Evolutionary conservation across 192 early-diverging fungal genomes (phyloP), one percentile per base, ranked within the genome.

Genomic region (Pilaira anomala): DNA sequence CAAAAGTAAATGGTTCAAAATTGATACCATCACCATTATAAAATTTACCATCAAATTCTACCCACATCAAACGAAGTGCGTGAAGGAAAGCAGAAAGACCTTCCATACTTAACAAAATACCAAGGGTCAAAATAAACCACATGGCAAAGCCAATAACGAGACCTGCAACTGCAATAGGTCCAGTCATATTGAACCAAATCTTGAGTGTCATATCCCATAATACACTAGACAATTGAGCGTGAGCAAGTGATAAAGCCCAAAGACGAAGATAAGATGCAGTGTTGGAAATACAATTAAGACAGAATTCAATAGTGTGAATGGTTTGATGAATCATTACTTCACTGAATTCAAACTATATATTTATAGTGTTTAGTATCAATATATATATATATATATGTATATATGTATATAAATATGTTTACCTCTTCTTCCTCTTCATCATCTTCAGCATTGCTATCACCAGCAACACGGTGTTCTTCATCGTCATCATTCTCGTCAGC

Each of bases 261-360:
- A 99, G 84, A 66, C 97, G 95, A 57, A 99, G 89, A 66, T 99
- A 99, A 21, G 93, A 96, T 3, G 97, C 97, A 14, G 97, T 99
- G 79, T 99, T 96, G 48, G 97, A 99, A 59, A 99, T 95, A 30
- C 91, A 91, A 53, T 86, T 85, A 52, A 99, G 85, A 69, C 92
- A 94, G 75, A 95, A 99, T 76, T 99, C 97, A 68, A 99, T 98
- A 7, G 96, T 98, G 74, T 99, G 97, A 69, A 99, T 98, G 19
- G 86, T 81, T 76, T 97, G 95, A 80, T 98, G 91, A 68, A 99
- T 95, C 90, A 98, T 89, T 61, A 89, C 83, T 60, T 98, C 97
- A 41, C 88, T 82, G 80, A 98, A 98, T 63, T 98, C 96, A 83
- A 96, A 96, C 56, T 88, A 71, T 68, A 87, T 62, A 36, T 63